Evolutionary conservation across 2,329 filamentous ascomycete species (phyloP).

Genomic region (Beauveria medogensis): DNA sequence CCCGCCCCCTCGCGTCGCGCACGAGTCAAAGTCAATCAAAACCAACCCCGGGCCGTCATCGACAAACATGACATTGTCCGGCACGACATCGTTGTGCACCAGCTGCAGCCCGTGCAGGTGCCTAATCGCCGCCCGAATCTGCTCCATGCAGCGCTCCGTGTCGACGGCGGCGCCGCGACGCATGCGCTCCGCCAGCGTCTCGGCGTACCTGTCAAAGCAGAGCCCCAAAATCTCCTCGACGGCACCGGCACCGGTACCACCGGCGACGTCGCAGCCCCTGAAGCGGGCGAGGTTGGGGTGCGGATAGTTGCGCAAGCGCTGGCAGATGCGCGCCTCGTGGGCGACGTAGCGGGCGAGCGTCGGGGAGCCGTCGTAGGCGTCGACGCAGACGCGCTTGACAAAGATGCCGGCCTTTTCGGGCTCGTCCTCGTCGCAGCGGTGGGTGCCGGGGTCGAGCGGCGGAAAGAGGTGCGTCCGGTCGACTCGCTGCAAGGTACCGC

Average conservation of each 20-base stretch:
- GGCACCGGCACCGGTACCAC: no score
- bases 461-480: neutral
- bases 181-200: neutral
- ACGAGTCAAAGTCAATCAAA: neutral
- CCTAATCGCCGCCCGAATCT: neutral
- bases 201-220: neutral
- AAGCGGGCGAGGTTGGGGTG: neutral
- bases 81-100: neutral
- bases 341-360: neutral
- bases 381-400: neutral
- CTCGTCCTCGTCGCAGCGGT: neutral
- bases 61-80: neutral
- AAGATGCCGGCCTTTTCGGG: neutral
- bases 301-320: neutral
- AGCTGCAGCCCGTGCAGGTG: neutral
- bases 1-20: neutral
- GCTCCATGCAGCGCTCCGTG: neutral
- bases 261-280: neutral
- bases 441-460: neutral
- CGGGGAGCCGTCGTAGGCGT: neutral
- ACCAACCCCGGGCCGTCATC: neutral
- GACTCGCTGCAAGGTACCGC: neutral
- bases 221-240: neutral
- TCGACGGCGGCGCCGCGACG: neutral
- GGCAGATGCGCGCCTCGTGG: constrained; percentile 1